These are phyloP conservation scores for Aspergillus sp. DNA, from an alignment of 2,329 filamentous ascomycete species.

Conservation along the genomic window DNA sequence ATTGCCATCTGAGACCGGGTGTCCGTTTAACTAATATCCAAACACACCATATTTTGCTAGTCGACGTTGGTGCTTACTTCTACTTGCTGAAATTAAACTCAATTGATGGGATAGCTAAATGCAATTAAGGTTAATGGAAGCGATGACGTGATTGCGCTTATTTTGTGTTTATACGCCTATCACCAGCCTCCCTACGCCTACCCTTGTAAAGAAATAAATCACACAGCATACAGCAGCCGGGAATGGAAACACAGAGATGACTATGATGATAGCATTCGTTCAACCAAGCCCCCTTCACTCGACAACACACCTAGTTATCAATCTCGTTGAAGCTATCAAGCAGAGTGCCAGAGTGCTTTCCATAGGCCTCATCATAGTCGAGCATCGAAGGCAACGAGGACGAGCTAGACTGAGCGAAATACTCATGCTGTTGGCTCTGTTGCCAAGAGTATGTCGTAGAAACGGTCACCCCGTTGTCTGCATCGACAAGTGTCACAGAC, in stretches of 20 bases:
- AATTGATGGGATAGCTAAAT: neutral
- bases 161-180: neutral
- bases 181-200: neutral
- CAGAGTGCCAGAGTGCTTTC: neutral
- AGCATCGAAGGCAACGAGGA: neutral
- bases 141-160: neutral
- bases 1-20: too few species aligned
- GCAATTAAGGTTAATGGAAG: neutral
- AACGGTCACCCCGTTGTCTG: neutral
- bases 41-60: too few species aligned
- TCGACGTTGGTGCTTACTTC: too few species aligned
- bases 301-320: neutral
- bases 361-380: neutral
- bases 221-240: too few species aligned
- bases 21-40: too few species aligned
- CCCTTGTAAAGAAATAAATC: too few species aligned
- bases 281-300: too few species aligned
- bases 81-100: too few species aligned
- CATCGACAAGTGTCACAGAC: neutral
- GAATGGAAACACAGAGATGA: too few species aligned
- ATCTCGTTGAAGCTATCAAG: neutral
- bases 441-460: neutral
- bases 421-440: neutral
- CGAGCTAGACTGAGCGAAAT: neutral
- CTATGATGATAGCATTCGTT: too few species aligned